phyloP scores from a whole-genome alignment of 768 basidiomycete species.

The Hypholoma sublateritium region DNA sequence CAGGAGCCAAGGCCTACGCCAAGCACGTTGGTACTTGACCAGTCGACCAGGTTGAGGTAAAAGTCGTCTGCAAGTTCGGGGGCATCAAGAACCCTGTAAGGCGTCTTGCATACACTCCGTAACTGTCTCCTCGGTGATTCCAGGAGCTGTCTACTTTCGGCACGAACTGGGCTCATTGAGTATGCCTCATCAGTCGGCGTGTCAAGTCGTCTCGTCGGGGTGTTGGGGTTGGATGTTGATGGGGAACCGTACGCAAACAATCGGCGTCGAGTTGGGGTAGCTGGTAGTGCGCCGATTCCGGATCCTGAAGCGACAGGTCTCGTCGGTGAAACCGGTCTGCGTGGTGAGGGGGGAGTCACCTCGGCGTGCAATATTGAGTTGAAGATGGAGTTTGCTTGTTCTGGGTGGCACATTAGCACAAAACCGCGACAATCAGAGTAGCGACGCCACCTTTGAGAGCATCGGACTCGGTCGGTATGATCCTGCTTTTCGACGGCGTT shows the following conservation, averaged over 20 bases:
- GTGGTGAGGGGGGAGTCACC: constrained; percentile 71
- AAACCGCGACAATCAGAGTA: not conserved
- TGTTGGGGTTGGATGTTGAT: constrained; percentile 53
- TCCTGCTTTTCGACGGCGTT: constrained; percentile 60
- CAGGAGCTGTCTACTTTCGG: constrained; percentile 78
- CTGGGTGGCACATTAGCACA: constrained; percentile 31
- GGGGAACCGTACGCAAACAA: constrained; percentile 72
- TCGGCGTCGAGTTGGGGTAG: constrained; percentile 56
- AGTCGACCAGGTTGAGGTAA: constrained; percentile 96
- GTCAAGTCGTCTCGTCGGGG: constrained; percentile 67
- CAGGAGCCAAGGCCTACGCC: constrained; percentile 90
- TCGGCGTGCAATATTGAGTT: constrained; percentile 74
- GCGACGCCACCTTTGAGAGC: constrained; percentile 63
- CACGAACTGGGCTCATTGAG: constrained; percentile 86
- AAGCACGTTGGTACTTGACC: constrained; percentile 93
- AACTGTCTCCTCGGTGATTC: constrained; percentile 81
- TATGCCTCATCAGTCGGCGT: constrained; percentile 87
- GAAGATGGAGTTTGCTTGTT: constrained; percentile 86
- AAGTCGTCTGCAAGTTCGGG: constrained; percentile 98
- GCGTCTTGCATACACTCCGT: constrained; percentile 88
- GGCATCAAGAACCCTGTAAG: constrained; percentile 95
- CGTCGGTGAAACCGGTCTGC: constrained; percentile 60
- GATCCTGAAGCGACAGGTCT: constrained; percentile 44
- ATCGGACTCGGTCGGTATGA: constrained; percentile 70
- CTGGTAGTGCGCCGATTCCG: constrained; percentile 31